Evolutionary conservation across 1,284 basidiomycete species (phyloP).

Genomic region (Neonothopanus nambi): DNA sequence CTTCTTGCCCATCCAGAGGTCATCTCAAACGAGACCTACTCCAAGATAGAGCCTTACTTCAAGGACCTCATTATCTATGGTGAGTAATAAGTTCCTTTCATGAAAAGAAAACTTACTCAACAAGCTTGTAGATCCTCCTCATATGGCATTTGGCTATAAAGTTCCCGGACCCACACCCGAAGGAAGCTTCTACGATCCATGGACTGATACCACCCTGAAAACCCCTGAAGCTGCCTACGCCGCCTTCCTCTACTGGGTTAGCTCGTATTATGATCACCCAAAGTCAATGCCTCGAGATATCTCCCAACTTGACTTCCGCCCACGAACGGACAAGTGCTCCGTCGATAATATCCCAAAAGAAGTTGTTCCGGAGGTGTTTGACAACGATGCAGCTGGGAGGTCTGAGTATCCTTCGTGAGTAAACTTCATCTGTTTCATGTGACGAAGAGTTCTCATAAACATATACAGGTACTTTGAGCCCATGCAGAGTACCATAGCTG

Average conservation of each 20-base stretch:
- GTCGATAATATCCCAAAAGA: not conserved
- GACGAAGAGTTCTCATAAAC: too few relatives aligned
- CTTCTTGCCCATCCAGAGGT: slow-evolving; percentile 14
- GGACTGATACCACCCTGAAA: slow-evolving; percentile 5
- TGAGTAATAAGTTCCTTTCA: not conserved
- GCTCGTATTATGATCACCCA: slow-evolving; percentile 18
- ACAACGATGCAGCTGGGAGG: not conserved
- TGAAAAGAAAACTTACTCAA: not conserved
- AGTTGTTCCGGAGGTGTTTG: not conserved
- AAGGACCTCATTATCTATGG: slow-evolving; percentile 20
- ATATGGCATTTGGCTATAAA: slow-evolving; percentile 26
- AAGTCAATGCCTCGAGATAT: too few relatives aligned
- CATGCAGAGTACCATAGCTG: slow-evolving; percentile 9
- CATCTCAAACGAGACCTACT: slow-evolving; percentile 13
- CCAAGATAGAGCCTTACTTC: slow-evolving; percentile 16
- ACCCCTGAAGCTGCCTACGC: slow-evolving; percentile 8
- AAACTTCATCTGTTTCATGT: too few relatives aligned
- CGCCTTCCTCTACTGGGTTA: slow-evolving; percentile 15
- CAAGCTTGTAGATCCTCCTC: slow-evolving; percentile 29
- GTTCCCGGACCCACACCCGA: slow-evolving; percentile 11
- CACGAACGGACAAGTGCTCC: not conserved
- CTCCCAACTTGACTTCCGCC: not conserved
- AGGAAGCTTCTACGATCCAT: slow-evolving; percentile 17
- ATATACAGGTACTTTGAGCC: not conserved
- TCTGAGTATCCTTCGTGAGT: slow-evolving; percentile 1